Conservation (phyloP, 2,329 filamentous ascomycete genomes). For the Neurospora sp. region DNA sequence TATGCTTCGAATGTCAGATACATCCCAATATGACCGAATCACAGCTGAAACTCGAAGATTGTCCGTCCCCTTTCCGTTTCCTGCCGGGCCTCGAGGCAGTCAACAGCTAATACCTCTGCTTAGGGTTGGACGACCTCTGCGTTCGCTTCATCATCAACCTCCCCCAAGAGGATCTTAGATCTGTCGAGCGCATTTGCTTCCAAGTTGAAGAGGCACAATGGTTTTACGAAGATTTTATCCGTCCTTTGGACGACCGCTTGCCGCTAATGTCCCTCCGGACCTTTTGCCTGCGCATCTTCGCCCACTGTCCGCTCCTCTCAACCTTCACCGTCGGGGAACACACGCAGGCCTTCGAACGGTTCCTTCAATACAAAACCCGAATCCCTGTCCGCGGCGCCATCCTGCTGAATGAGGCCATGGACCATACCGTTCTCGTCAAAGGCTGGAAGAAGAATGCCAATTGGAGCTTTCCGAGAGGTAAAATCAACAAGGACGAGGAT, state of each 20-base stretch:
- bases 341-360: constrained; percentile 78
- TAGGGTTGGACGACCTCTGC: constrained; percentile 94
- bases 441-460: constrained; percentile 95
- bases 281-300: constrained; percentile 86
- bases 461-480: constrained; percentile 94
- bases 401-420: constrained; percentile 87
- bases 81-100: neutral
- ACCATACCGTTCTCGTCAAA: constrained; percentile 84
- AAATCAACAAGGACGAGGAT: constrained; percentile 95
- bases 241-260: constrained; percentile 73
- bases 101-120: constrained; percentile 10
- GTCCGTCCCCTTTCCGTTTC: constrained; percentile 36
- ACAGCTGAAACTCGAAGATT: constrained; percentile 85
- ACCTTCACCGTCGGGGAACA: constrained; percentile 70
- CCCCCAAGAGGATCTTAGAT: constrained; percentile 79
- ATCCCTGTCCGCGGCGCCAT: constrained; percentile 93
- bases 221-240: constrained; percentile 99
- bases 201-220: constrained; percentile 99
- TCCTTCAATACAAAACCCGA: constrained; percentile 86
- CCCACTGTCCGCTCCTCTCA: constrained; percentile 83
- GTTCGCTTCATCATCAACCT: constrained; percentile 98
- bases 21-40: constrained; percentile 55
- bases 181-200: constrained; percentile 91
- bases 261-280: constrained; percentile 76
- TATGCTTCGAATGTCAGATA: constrained; percentile 48